Evolutionary conservation across 331 rosid genomes (phyloP), one percentile per base, ranked within the genome.

Genomic region (Erythrophleum ivorense): DNA sequence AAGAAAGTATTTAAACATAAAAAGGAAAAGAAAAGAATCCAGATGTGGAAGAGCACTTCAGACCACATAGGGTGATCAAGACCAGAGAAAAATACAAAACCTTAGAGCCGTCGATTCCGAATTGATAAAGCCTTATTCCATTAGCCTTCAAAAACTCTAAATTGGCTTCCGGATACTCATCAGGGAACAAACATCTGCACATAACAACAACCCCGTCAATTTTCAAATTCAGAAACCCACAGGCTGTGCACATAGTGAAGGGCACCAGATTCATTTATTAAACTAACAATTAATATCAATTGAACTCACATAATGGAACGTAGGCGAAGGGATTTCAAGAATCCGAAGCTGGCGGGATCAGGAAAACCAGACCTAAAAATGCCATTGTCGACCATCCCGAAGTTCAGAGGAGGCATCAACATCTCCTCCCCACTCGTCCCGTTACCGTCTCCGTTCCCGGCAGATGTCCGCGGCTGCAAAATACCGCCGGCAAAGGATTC

Each of bases 331-430:
- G 97, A 87, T 85, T 91, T 97, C 73, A 96, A 54, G 89, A 96
- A 96, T 48, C 91, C 87, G 81, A 91, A 92, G 91, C 92, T 94
- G 73, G 93, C 92, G 15, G 94, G 81, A 76, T 90, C 89, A 6
- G 97, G 98, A 82, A 96, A 96, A 7, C 98, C 97, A 19, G 99
- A 92, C 80, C 98, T 78, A 82, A 92, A 96, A 75, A 94, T 86
- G 91, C 99, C 98, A 52, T 82, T 76, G 71, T 94, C 99, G 52
- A 96, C 99, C 89, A 92, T 88, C 12, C 98, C 83, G 76, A 94
- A 96, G 87, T 96, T 96, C 73, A 96, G 89, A 24, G 99, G 97
- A 80, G 99, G 99, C 12, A 89, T 91, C 75, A 91, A 88, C 46
- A 89, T 84, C 79, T 87, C 97, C 4, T 95, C 98, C 41, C 73